phyloP scores from a whole-genome alignment of 257 asterid genomes.

The Penstemon newberryi region DNA sequence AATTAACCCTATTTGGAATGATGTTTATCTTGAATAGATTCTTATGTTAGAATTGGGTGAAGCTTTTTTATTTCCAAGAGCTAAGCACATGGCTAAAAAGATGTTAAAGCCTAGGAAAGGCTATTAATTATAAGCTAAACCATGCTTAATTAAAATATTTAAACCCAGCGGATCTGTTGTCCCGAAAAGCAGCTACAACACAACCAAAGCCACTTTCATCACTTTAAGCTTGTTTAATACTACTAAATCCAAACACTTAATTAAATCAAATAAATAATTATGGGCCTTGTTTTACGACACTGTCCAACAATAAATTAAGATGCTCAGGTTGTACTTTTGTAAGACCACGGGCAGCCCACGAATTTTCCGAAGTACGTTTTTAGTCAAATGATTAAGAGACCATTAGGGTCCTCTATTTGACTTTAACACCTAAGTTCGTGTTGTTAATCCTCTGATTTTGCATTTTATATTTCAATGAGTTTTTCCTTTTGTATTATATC shows the following conservation, averaged over 20 bases:
- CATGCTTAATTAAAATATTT: constrained; percentile 17
- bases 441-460: not conserved
- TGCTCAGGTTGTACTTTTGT: constrained; percentile 14
- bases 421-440: constrained; percentile 26
- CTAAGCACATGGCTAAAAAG: constrained; percentile 44
- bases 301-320: not conserved
- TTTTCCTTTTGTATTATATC: not conserved
- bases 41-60: constrained; percentile 26
- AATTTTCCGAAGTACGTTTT: constrained; percentile 19
- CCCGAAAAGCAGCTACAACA: constrained; percentile 51
- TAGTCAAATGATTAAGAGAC: constrained; percentile 44
- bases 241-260: not conserved
- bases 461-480: not conserved
- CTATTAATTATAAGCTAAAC: constrained; percentile 23
- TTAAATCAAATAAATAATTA: constrained; percentile 13
- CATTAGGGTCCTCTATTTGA: constrained; percentile 35
- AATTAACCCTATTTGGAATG: not conserved
- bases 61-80: constrained; percentile 15
- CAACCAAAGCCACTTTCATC: constrained; percentile 38
- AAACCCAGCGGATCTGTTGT: constrained; percentile 37
- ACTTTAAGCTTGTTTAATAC: not conserved
- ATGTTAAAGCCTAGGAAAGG: constrained; percentile 7
- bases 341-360: constrained; percentile 27
- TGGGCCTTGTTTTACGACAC: not conserved
- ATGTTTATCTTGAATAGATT: not conserved